phyloP scores from a whole-genome alignment of 192 early-diverging fungal genomes.

The Entrophospora sp. region DNA sequence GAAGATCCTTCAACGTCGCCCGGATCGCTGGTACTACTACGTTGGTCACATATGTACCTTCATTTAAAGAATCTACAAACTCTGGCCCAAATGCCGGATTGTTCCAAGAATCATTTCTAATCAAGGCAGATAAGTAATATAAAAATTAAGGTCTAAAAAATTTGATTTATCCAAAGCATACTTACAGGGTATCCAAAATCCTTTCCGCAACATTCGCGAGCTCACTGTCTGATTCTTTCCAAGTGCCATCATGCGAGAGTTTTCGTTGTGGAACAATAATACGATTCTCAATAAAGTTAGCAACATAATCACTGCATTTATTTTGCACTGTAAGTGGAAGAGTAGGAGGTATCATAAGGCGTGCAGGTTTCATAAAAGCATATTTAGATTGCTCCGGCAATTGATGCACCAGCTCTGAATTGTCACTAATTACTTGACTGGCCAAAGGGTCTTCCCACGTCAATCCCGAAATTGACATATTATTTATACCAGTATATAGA shows the following conservation, averaged over 20 bases:
- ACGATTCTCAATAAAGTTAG: neutral
- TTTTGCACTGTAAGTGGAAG: neutral
- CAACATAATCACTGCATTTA: neutral
- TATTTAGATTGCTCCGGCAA: neutral
- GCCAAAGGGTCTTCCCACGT: neutral
- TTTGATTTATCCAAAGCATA: neutral
- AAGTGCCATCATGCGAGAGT: neutral
- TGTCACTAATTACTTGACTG: constrained; percentile 3
- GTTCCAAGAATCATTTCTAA: constrained; percentile 6
- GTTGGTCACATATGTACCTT: constrained; percentile 4
- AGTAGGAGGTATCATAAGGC: neutral
- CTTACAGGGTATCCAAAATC: constrained; percentile 8
- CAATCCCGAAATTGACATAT: neutral
- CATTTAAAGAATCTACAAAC: neutral
- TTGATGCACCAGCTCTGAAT: neutral
- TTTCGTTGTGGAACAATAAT: neutral
- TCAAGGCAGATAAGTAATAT: neutral
- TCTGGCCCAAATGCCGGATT: neutral
- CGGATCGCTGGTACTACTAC: neutral
- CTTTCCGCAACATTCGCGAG: neutral
- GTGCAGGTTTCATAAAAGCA: neutral
- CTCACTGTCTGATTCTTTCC: neutral
- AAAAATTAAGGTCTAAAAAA: neutral
- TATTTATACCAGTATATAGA: neutral
- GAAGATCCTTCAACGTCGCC: neutral